Conservation (phyloP, 2,329 filamentous ascomycete genomes). For the Neonectria magnoliae region DNA sequence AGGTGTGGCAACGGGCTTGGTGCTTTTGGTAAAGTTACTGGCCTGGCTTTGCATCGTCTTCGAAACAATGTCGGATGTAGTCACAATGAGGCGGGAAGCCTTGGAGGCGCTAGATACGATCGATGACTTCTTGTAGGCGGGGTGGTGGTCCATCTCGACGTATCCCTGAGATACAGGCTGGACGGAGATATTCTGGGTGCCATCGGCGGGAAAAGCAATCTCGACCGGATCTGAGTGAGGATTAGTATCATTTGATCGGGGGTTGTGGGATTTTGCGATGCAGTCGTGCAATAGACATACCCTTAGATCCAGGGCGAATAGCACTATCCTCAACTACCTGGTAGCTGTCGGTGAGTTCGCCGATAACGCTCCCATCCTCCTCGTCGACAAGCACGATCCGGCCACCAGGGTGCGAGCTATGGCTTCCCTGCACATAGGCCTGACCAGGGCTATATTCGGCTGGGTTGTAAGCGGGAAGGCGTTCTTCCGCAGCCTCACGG, state of each 20-base stretch:
- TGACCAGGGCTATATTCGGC: conserved; percentile 82
- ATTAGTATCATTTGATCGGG: background rate
- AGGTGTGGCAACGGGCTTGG: conserved; percentile 80
- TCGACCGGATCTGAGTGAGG: conserved; percentile 74
- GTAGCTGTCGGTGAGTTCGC: conserved; percentile 86
- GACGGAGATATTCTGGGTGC: conserved; percentile 71
- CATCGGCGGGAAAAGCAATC: conserved; percentile 76
- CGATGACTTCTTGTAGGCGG: conserved; percentile 88
- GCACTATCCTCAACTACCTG: conserved; percentile 80
- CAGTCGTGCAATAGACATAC: conserved; percentile 57
- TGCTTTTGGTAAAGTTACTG: conserved; percentile 81
- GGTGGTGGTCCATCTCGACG: conserved; percentile 81
- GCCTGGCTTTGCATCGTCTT: conserved; percentile 82
- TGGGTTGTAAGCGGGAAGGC: conserved; percentile 78
- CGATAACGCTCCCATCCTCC: conserved; percentile 94
- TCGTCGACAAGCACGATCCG: conserved; percentile 95
- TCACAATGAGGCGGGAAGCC: conserved; percentile 92
- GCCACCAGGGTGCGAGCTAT: conserved; percentile 63
- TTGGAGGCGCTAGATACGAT: conserved; percentile 88
- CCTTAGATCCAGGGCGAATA: conserved; percentile 89
- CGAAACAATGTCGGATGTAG: conserved; percentile 81
- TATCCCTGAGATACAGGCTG: conserved; percentile 76
- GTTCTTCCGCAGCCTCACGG: conserved; percentile 54
- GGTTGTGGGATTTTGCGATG: background rate
- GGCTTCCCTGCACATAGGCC: conserved; percentile 74